Evolutionary conservation across 2,329 filamentous ascomycete species (phyloP).

Genomic region (Clarireedia monteithiana): DNA sequence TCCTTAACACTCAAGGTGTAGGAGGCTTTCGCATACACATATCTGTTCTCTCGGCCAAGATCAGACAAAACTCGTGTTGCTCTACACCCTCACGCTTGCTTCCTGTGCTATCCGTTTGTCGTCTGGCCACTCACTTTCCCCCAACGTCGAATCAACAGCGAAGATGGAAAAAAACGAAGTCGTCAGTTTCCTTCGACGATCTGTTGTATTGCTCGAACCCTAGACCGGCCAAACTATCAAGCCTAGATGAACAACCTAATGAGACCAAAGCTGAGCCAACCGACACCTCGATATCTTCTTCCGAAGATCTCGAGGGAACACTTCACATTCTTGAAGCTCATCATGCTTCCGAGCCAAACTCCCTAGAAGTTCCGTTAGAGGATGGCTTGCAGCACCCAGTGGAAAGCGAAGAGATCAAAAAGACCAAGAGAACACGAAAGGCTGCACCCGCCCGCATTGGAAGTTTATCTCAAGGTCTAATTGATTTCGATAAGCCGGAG

Average conservation of each 20-base stretch:
- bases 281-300: neutral
- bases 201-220: constrained; percentile 34
- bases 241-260: constrained; percentile 21
- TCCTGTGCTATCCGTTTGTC: too few species aligned
- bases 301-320: neutral
- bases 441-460: neutral
- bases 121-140: neutral
- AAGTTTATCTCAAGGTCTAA: constrained; percentile 7
- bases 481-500: neutral
- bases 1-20: neutral
- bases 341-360: too few species aligned
- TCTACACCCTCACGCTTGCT: neutral
- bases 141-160: neutral
- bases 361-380: too few species aligned
- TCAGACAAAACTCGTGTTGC: neutral
- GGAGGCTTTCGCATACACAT: neutral
- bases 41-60: neutral
- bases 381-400: too few species aligned
- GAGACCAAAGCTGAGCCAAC: neutral
- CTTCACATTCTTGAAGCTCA: neutral
- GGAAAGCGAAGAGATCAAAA: neutral
- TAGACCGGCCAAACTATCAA: constrained; percentile 24
- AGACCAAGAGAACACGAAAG: neutral
- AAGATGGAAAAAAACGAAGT: constrained; percentile 47
- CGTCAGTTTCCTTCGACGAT: constrained; percentile 46